phyloP scores from a whole-genome alignment of 1,284 basidiomycete genomes.

The Irpex sp. region DNA sequence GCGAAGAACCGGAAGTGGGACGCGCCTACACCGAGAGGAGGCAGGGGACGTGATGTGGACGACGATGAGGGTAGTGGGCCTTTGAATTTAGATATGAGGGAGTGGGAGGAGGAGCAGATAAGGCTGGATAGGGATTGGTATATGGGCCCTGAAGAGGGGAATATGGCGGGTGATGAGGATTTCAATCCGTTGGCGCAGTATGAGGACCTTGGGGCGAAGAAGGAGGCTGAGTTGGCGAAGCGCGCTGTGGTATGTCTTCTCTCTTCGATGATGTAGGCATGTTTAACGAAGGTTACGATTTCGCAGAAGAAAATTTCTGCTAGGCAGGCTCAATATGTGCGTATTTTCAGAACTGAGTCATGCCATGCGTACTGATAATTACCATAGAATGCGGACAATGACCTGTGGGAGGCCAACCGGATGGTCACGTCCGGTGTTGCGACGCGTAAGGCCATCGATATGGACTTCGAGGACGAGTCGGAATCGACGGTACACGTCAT shows the following conservation, averaged over 20 bases:
- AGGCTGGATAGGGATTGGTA: constrained; percentile 93
- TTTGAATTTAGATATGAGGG: constrained; percentile 61
- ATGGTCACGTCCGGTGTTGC: constrained; percentile 95
- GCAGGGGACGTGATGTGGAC: constrained; percentile 37
- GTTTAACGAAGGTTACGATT: not conserved
- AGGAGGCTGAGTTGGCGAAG: constrained; percentile 74
- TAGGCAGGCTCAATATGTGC: constrained; percentile 87
- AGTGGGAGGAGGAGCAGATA: constrained; percentile 95
- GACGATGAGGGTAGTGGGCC: constrained; percentile 54
- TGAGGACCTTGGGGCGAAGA: constrained; percentile 68
- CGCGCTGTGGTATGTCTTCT: constrained; percentile 61
- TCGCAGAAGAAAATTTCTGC: constrained; percentile 80
- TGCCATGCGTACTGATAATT: constrained; percentile 5
- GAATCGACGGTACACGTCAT: constrained; percentile 96
- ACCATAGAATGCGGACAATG: constrained; percentile 88
- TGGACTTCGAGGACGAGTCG: constrained; percentile 90
- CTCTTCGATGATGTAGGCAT: not conserved
- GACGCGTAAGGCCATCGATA: constrained; percentile 78
- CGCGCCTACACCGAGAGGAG: constrained; percentile 74
- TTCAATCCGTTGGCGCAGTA: constrained; percentile 93
- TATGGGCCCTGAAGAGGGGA: constrained; percentile 81
- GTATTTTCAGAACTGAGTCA: constrained; percentile 24
- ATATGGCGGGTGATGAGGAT: constrained; percentile 82
- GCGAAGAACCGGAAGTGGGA: constrained; percentile 65
- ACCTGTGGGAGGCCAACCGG: constrained; percentile 97